Percentiles rank a stretch among this genome's conserved stretches.
phyloP scores from a whole-genome alignment of 176 grass and related monocot genomes.

The Phragmites australis region DNA sequence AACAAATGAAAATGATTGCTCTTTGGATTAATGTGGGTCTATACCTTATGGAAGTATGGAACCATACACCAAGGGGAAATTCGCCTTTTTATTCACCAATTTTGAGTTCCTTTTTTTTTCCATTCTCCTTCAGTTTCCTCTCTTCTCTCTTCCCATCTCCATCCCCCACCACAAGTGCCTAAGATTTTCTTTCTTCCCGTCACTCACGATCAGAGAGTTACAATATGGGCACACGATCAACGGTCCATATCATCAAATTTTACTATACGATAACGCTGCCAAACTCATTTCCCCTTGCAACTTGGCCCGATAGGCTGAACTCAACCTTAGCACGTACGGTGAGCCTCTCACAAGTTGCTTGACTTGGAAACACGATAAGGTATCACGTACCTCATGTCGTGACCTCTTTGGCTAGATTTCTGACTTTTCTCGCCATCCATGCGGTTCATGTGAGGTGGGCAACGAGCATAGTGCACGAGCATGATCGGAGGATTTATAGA shows the following conservation, averaged over 20 bases:
- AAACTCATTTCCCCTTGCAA: neutral
- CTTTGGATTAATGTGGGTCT: neutral
- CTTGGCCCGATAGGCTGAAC: no score
- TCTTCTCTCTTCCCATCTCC: neutral
- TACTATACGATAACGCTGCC: no score
- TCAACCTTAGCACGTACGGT: neutral
- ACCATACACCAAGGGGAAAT: neutral
- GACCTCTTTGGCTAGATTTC: neutral
- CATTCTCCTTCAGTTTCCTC: neutral
- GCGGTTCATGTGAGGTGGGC: conserved; percentile 1
- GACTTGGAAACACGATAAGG: neutral
- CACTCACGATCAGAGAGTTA: neutral
- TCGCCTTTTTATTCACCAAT: neutral
- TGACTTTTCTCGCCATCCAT: neutral
- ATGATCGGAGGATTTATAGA: neutral
- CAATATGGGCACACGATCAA: no score
- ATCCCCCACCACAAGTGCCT: neutral
- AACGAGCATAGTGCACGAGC: neutral
- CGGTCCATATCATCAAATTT: no score
- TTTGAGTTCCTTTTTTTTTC: neutral
- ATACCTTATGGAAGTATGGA: neutral
- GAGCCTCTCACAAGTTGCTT: neutral
- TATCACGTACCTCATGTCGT: neutral
- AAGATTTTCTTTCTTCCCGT: neutral
- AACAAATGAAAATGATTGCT: neutral